Base-by-base conservation (phyloP, 805 yeast genomes). In the Candida ponderosae region DNA sequence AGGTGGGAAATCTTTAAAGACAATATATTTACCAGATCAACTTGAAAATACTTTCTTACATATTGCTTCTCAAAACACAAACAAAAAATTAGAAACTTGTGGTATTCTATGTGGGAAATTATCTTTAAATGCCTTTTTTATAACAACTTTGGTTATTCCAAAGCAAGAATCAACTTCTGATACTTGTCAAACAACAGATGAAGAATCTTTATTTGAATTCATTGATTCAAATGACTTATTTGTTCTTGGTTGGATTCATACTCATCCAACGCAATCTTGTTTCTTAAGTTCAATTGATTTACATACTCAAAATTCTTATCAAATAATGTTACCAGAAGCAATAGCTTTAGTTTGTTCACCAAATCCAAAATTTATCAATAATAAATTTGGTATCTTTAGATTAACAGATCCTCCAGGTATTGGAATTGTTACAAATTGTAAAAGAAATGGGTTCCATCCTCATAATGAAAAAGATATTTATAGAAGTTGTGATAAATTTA, bases 211-310 rank as follows among this genome's bases (percentile, higher is more conserved):
- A 41, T 77, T 78, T 47, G 74, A 70, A 31, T 72, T 62, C 44
- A 67, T 77, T 31, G 84, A 78, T 48, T 45, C 57, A 24, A 61
- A 71, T 37, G 80, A 74, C 41, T 55, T 79, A 32, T 76, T 79
- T 47, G 71, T 79, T n/a, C 60, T 79, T 3, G 86, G 86, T 4
- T 79, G 86, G 86, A 79, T 79, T 37, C 86, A 79, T 53, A 79
- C 85, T 9, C 86, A 79, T 51, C 86, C 86, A 6, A 74, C 84
- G 10, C 86, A 79, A 51, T 63, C 81, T n/a, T 79, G 86, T 44
- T 79, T 79, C 51, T 55, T 79, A 53, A 73, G 81, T 11, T 74
- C 82, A 0, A 73, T 79, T 33, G 86, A 79, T 48, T 56, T 79
- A 37, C 86, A 79, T 54, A 79, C 85, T 2, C 85, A 79, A 43